These are phyloP conservation scores for Cyphellophora attinorum DNA, from an alignment of 2,329 filamentous ascomycete species.

Conservation along the genomic window DNA sequence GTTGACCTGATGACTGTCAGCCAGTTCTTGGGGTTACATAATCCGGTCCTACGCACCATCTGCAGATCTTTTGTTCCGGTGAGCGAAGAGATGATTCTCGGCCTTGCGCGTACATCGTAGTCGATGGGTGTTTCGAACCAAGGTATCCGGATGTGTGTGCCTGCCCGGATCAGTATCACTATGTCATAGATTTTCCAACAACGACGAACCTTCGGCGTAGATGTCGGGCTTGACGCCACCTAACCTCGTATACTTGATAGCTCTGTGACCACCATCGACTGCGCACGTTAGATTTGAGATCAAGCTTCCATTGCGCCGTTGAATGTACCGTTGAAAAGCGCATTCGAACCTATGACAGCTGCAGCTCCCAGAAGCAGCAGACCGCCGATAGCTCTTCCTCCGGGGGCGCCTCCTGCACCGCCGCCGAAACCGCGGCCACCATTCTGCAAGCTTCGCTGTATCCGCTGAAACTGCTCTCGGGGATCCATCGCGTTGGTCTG, in stretches of 20 bases:
- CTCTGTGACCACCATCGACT: conserved; percentile 96
- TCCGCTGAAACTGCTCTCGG: conserved; percentile 55
- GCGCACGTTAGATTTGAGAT: conserved; percentile 7
- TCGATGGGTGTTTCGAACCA: conserved; percentile 97
- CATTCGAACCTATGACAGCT: conserved; percentile 39
- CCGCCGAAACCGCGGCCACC: conserved; percentile 40
- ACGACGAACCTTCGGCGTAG: conserved; percentile 68
- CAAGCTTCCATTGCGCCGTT: conserved; percentile 3
- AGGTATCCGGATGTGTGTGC: conserved; percentile 86
- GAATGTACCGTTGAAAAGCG: conserved; percentile 60
- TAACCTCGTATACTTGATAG: conserved; percentile 94
- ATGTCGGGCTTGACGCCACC: conserved; percentile 94
- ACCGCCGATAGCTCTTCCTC: conserved; percentile 45
- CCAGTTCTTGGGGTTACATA: background rate
- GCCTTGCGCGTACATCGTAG: conserved; percentile 97
- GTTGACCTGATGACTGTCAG: conserved; percentile 47
- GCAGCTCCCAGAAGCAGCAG: conserved; percentile 42
- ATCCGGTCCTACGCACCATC: conserved; percentile 56
- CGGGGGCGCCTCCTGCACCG: conserved; percentile 42
- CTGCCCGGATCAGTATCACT: too few species aligned
- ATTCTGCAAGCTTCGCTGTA: conserved; percentile 53
- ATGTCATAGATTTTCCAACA: conserved; percentile 3
- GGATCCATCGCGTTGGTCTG: conserved; percentile 35
- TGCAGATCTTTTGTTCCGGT: conserved; percentile 98
- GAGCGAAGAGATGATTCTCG: conserved; percentile 89